Evolutionary conservation across 1,139 yeast genomes (phyloP).

Genomic region (Geotrichum candidum): DNA sequence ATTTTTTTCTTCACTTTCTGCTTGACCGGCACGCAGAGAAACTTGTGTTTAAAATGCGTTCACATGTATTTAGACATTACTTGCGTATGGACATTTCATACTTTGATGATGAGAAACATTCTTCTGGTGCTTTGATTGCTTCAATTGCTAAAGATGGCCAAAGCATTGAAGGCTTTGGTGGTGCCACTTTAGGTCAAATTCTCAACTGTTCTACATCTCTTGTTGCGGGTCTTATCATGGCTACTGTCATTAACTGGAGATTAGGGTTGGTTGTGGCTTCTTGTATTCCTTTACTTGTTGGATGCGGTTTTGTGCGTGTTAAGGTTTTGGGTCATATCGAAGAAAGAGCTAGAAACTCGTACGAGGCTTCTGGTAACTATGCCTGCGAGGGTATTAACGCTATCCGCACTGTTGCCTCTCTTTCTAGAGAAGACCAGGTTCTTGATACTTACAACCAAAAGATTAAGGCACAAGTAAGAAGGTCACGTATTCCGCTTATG

Average conservation of each 20-base stretch:
- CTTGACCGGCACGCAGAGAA: constrained; percentile 19
- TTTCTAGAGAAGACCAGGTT: constrained; percentile 37
- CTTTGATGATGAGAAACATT: constrained; percentile 61
- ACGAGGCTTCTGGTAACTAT: constrained; percentile 35
- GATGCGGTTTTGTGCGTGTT: constrained; percentile 73
- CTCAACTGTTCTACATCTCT: constrained; percentile 69
- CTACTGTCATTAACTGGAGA: constrained; percentile 64
- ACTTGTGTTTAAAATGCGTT: constrained; percentile 33
- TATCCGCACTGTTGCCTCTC: constrained; percentile 37
- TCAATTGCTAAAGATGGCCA: constrained; percentile 80
- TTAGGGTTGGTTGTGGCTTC: constrained; percentile 57
- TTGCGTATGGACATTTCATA: constrained; percentile 77
- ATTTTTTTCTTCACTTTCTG: constrained; percentile 1
- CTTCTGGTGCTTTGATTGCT: constrained; percentile 75
- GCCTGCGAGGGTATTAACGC: constrained; percentile 37
- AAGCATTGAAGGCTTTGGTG: constrained; percentile 77
- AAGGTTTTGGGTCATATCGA: constrained; percentile 70
- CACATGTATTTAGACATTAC: constrained; percentile 31
- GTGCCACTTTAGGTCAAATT: constrained; percentile 78
- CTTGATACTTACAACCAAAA: constrained; percentile 26
- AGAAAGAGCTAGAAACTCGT: constrained; percentile 40
- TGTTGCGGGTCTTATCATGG: constrained; percentile 64
- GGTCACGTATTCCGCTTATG: constrained; percentile 28
- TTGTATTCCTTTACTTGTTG: constrained; percentile 59
- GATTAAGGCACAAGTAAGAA: constrained; percentile 30